phyloP scores from a whole-genome alignment of 2,329 filamentous ascomycete genomes.

The Colletotrichum sp. region DNA sequence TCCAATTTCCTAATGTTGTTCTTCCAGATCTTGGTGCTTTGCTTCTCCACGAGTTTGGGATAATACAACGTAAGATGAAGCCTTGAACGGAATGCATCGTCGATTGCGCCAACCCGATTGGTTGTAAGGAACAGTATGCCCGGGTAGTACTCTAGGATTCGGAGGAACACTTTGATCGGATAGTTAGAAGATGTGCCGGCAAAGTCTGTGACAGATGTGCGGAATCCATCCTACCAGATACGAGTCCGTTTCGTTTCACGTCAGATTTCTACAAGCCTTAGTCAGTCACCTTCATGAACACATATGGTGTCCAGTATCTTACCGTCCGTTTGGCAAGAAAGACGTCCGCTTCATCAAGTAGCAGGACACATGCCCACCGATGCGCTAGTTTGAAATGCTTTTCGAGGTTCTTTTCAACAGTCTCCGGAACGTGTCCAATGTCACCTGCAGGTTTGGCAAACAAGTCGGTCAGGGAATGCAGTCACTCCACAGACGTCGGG shows the following conservation, averaged over 20 bases:
- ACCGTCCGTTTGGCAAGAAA: slow-evolving; percentile 14
- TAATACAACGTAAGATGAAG: slow-evolving; percentile 41
- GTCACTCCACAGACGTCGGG: background rate
- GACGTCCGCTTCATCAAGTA: slow-evolving; percentile 33
- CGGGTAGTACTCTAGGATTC: slow-evolving; percentile 54
- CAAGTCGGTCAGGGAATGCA: background rate
- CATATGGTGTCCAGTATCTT: background rate
- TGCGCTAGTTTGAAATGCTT: slow-evolving; percentile 16
- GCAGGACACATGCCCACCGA: slow-evolving; percentile 29
- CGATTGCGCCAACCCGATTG: slow-evolving; percentile 52
- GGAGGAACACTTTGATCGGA: slow-evolving; percentile 40
- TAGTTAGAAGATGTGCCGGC: background rate
- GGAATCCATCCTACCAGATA: background rate
- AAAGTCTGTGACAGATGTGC: too few relatives aligned
- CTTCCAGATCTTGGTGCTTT: slow-evolving; percentile 21
- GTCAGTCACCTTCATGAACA: background rate
- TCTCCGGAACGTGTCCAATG: background rate
- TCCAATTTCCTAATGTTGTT: background rate
- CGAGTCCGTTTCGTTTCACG: background rate
- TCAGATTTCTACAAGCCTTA: background rate
- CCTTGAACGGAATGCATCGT: slow-evolving; percentile 49
- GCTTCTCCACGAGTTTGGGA: slow-evolving; percentile 22
- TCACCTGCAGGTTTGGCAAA: background rate
- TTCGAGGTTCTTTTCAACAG: slow-evolving; percentile 26
- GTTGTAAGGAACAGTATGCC: slow-evolving; percentile 57